Evolutionary conservation across 345 rosid genomes (phyloP).

Genomic region (Litchi chinensis): DNA sequence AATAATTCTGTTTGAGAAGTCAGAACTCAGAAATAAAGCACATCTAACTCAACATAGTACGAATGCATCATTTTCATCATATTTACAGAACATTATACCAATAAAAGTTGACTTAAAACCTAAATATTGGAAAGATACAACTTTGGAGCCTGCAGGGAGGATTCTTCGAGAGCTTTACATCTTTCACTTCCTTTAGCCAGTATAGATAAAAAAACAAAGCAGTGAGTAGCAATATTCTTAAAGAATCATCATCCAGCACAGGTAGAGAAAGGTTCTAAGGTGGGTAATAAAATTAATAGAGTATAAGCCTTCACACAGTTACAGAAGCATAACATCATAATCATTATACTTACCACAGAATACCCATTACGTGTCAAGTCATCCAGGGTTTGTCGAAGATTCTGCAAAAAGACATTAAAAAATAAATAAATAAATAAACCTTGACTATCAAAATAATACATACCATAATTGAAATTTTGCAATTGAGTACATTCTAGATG

Average conservation of each 20-base stretch:
- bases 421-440: not conserved
- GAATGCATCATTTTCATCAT: slow-evolving; percentile 3
- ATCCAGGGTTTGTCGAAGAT: slow-evolving; percentile 97
- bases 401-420: slow-evolving; percentile 52
- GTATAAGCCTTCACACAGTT: not conserved
- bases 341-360: slow-evolving; percentile 76
- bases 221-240: not conserved
- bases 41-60: not conserved
- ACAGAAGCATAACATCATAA: slow-evolving; percentile 6
- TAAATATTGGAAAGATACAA: not conserved
- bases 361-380: slow-evolving; percentile 81
- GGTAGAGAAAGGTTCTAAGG: not conserved
- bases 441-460: slow-evolving; percentile 12
- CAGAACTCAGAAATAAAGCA: not conserved
- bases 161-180: not conserved
- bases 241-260: not conserved
- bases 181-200: not conserved
- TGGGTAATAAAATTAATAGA: not conserved
- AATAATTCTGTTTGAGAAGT: not conserved
- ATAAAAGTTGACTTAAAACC: not conserved
- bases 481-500: not conserved
- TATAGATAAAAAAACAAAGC: not conserved
- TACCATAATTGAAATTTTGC: not conserved
- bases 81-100: not conserved
- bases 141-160: not conserved